Percentiles rank a stretch among this genome's conserved stretches.
phyloP scores from a whole-genome alignment of 129 eudicot genomes.

The Solidago caesia region DNA sequence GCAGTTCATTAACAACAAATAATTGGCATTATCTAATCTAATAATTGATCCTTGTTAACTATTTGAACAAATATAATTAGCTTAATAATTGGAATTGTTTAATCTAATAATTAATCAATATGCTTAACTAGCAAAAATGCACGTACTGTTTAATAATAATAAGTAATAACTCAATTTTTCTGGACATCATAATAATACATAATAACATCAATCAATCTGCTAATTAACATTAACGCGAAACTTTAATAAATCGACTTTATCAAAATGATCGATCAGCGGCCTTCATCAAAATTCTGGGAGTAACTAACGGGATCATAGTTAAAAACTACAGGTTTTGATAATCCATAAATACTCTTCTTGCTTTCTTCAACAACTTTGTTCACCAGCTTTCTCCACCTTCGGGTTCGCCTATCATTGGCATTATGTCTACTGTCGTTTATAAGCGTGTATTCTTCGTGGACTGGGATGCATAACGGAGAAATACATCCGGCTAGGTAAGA shows the following conservation, averaged over 20 bases:
- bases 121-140: too few relatives aligned
- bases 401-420: slow-evolving; percentile 14
- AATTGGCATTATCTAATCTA: too few relatives aligned
- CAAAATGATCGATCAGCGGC: slow-evolving; percentile 12
- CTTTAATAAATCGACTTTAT: slow-evolving; percentile 12
- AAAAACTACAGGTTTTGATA: slow-evolving; percentile 43
- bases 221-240: slow-evolving; percentile 1
- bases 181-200: too few relatives aligned
- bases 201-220: too few relatives aligned
- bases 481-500: slow-evolving; percentile 51
- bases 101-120: too few relatives aligned
- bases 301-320: slow-evolving; percentile 70
- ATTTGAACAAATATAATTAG: too few relatives aligned
- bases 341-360: slow-evolving; percentile 43
- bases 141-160: too few relatives aligned
- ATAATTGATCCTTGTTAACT: too few relatives aligned
- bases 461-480: slow-evolving; percentile 71
- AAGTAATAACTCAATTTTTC: too few relatives aligned
- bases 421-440: slow-evolving; percentile 16
- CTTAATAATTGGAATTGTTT: too few relatives aligned
- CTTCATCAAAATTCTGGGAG: slow-evolving; percentile 72
- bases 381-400: slow-evolving; percentile 48
- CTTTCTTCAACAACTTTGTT: slow-evolving; percentile 55
- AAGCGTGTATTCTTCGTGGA: slow-evolving; percentile 64
- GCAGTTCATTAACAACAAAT: too few relatives aligned